A percentile compares a stretch with the other conserved stretches of the same genome.
Conservation (phyloP, 768 basidiomycete species). For the Lactarius indigo region DNA sequence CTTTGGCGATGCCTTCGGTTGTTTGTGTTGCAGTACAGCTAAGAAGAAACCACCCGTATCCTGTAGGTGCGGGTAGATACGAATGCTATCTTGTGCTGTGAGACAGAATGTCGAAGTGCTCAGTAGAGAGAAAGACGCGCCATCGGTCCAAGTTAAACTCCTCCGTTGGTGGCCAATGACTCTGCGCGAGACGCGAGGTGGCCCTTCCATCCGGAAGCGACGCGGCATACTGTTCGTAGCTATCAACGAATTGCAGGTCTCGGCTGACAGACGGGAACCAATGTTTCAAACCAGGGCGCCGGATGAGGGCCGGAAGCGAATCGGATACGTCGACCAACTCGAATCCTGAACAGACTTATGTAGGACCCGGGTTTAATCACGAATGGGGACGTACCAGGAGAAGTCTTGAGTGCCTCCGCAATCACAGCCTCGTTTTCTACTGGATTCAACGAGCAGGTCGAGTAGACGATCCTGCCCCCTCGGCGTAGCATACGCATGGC, state of each 20-base stretch:
- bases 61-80: conserved; percentile 93
- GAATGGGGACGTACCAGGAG: conserved; percentile 50
- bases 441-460: conserved; percentile 96
- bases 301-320: conserved; percentile 66
- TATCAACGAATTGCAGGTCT: conserved; percentile 47
- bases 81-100: conserved; percentile 49
- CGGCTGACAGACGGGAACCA: conserved; percentile 78
- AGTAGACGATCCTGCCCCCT: conserved; percentile 93
- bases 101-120: not conserved
- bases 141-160: conserved; percentile 66
- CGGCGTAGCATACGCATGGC: conserved; percentile 87
- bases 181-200: conserved; percentile 61
- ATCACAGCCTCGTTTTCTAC: conserved; percentile 97
- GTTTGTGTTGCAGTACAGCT: conserved; percentile 70
- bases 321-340: conserved; percentile 74
- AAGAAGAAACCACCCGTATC: conserved; percentile 98
- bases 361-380: not conserved
- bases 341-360: conserved; percentile 47
- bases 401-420: conserved; percentile 70
- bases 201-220: conserved; percentile 47
- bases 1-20: conserved; percentile 17
- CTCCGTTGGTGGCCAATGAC: conserved; percentile 75
- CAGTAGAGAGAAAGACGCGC: conserved; percentile 40
- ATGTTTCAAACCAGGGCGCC: conserved; percentile 66
- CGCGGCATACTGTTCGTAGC: conserved; percentile 57